These are phyloP conservation scores for Dispira simplex DNA, from an alignment of 192 early-diverging fungal genomes.

Conservation along the genomic window DNA sequence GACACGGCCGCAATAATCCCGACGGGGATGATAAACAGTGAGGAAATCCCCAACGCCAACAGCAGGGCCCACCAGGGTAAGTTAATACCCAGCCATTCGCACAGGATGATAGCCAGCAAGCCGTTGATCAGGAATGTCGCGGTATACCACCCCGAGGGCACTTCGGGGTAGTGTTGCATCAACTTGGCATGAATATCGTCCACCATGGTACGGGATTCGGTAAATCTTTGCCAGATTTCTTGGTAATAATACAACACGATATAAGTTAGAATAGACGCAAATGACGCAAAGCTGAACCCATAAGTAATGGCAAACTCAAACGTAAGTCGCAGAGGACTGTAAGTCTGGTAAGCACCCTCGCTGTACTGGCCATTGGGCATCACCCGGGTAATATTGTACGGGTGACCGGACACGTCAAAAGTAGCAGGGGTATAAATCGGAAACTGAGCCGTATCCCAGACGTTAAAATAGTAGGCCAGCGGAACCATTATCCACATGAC, in stretches of 20 bases:
- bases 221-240: conserved; percentile 42
- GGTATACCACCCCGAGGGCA: conserved; percentile 66
- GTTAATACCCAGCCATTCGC: conserved; percentile 17
- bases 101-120: conserved; percentile 26
- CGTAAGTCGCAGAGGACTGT: conserved; percentile 50
- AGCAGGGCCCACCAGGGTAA: conserved; percentile 69
- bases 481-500: conserved; percentile 63
- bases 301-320: conserved; percentile 56
- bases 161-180: conserved; percentile 58
- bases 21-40: conserved; percentile 59
- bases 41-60: conserved; percentile 35
- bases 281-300: conserved; percentile 47
- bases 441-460: conserved; percentile 38
- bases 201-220: conserved; percentile 34
- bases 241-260: conserved; percentile 45
- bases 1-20: conserved; percentile 70
- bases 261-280: conserved; percentile 51
- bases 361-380: conserved; percentile 34
- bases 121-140: conserved; percentile 35
- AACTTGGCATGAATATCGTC: conserved; percentile 61
- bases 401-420: conserved; percentile 34
- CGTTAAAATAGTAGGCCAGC: conserved; percentile 48
- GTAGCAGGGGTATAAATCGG: conserved; percentile 48
- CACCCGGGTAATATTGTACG: conserved; percentile 38
- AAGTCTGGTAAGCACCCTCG: conserved; percentile 31